phyloP scores from a whole-genome alignment of 768 basidiomycete genomes.

The Lentinula guzmanii region DNA sequence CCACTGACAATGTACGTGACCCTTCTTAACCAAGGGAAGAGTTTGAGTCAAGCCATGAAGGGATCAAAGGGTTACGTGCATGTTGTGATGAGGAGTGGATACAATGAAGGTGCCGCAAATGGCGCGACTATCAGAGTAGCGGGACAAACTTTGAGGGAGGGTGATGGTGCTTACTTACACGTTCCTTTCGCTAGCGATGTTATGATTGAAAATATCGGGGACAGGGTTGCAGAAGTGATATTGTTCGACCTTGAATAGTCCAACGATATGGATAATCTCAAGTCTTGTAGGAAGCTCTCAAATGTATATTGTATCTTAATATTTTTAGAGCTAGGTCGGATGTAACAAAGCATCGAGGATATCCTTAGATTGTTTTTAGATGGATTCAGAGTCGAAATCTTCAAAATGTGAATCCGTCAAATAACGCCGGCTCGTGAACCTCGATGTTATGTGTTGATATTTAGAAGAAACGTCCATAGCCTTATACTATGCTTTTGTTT shows the following conservation, averaged over 20 bases:
- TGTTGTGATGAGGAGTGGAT: constrained; percentile 80
- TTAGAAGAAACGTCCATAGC: too few species aligned
- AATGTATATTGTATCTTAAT: too few species aligned
- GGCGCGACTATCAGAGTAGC: constrained; percentile 57
- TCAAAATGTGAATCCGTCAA: too few species aligned
- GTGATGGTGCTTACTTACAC: constrained; percentile 79
- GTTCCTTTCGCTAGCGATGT: constrained; percentile 33
- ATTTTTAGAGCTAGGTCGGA: too few species aligned
- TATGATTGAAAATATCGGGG: constrained; percentile 59
- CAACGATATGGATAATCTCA: too few species aligned
- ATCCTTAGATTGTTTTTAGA: too few species aligned
- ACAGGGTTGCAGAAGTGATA: constrained; percentile 63
- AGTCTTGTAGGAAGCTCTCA: too few species aligned
- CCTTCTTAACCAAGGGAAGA: constrained; percentile 52
- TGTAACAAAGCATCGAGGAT: too few species aligned
- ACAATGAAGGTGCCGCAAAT: constrained; percentile 48
- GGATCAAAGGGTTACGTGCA: constrained; percentile 75
- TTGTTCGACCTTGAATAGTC: constrained; percentile 68
- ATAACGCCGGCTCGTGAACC: too few species aligned
- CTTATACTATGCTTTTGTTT: too few species aligned
- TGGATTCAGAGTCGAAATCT: too few species aligned
- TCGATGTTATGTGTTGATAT: too few species aligned
- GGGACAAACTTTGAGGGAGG: constrained; percentile 61
- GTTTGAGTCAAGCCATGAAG: constrained; percentile 46
- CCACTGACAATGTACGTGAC: constrained; percentile 70